Percentiles rank a stretch among this genome's conserved stretches.
Conservation (phyloP, 352 stramenopile genomes). For the Phytopythium litorale region DNA sequence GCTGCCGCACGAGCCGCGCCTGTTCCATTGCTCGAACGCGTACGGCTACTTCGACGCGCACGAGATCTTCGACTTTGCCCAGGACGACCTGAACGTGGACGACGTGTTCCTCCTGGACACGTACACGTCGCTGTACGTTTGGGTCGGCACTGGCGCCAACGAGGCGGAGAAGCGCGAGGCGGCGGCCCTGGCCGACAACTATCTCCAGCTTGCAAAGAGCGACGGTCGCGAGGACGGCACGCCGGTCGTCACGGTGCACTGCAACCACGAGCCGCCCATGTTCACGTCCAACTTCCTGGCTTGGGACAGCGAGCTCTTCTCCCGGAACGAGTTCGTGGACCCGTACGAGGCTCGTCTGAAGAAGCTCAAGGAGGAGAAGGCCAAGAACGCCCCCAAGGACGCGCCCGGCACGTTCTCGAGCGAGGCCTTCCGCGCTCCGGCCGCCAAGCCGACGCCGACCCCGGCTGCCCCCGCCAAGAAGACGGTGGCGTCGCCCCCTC, state of each 20-base stretch:
- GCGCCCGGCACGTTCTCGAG: conserved; percentile 51
- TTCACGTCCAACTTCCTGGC: conserved; percentile 91
- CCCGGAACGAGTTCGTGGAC: conserved; percentile 87
- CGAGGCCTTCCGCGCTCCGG: conserved; percentile 11
- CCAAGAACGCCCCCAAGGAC: conserved; percentile 63
- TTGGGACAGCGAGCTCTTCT: conserved; percentile 81
- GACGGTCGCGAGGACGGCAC: conserved; percentile 82
- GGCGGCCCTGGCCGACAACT: conserved; percentile 63
- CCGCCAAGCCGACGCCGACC: neutral
- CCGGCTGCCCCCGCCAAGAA: too few species aligned
- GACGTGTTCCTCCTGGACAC: conserved; percentile 92
- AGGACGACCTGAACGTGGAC: conserved; percentile 89
- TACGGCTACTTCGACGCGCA: conserved; percentile 86
- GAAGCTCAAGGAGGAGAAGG: conserved; percentile 76
- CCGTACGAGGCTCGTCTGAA: conserved; percentile 85
- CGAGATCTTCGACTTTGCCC: conserved; percentile 85
- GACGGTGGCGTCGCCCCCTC: too few species aligned
- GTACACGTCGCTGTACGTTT: conserved; percentile 89
- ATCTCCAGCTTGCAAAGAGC: conserved; percentile 64
- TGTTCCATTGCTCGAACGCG: conserved; percentile 90
- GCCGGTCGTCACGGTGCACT: conserved; percentile 77
- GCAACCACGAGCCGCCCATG: conserved; percentile 80
- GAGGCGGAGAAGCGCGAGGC: conserved; percentile 69
- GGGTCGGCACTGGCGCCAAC: conserved; percentile 81
- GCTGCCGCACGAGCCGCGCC: conserved; percentile 63